These are phyloP conservation scores for Cyberlindnera nakhonratchasimensis DNA, from an alignment of 805 yeast genomes.

Conservation along the genomic window DNA sequence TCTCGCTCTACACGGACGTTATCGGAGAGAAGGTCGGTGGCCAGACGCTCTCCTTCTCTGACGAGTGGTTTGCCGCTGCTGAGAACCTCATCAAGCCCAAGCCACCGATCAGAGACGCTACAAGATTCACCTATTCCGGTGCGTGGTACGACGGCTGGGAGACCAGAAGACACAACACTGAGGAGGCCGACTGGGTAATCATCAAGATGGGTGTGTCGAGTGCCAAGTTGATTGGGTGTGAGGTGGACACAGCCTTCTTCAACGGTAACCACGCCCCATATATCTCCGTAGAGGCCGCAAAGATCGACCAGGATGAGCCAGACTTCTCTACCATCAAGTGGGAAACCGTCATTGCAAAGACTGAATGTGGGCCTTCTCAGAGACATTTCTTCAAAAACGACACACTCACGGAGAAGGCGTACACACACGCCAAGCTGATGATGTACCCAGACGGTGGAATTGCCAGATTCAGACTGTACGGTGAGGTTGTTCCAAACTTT, in stretches of 20 bases:
- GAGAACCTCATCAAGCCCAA: conserved; percentile 77
- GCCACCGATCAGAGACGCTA: conserved; percentile 77
- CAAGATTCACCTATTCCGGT: conserved; percentile 76
- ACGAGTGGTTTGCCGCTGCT: conserved; percentile 96
- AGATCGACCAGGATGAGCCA: conserved; percentile 30
- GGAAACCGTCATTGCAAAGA: conserved; percentile 65
- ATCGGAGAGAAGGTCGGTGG: conserved; percentile 86
- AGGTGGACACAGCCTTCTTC: conserved; percentile 91
- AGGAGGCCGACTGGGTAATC: conserved; percentile 83
- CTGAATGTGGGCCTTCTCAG: conserved; percentile 87
- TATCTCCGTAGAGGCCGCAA: conserved; percentile 76
- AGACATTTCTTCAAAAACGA: conserved; percentile 75
- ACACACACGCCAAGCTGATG: conserved; percentile 76
- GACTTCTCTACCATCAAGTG: conserved; percentile 38
- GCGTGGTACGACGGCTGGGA: conserved; percentile 99
- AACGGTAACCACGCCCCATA: conserved; percentile 94
- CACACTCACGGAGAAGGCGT: conserved; percentile 53
- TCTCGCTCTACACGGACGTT: conserved; percentile 50
- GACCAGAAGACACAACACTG: conserved; percentile 88
- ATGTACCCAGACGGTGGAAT: conserved; percentile 99
- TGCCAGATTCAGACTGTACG: conserved; percentile 89
- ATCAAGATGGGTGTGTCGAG: conserved; percentile 79
- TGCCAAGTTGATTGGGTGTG: conserved; percentile 78
- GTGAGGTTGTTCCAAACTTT: conserved; percentile 71
- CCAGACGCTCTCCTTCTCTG: conserved; percentile 61